Conservation (phyloP, 306 rosid genomes). For the Lathyrus tuberosus region DNA sequence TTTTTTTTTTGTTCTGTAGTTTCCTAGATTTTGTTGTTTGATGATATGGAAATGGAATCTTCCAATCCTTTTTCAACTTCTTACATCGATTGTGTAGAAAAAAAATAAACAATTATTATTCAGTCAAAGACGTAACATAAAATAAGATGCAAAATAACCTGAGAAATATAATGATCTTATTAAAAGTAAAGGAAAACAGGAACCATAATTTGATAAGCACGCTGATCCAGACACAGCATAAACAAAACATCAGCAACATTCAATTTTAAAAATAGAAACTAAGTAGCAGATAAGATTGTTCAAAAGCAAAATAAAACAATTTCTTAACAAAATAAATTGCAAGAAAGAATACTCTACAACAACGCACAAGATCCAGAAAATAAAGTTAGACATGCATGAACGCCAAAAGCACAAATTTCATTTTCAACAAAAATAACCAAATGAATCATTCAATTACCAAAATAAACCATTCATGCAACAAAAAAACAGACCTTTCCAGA, state of each 20-base stretch:
- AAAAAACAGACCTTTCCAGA: constrained; percentile 75
- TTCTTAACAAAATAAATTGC: not conserved
- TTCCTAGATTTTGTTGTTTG: not conserved
- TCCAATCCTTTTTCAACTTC: too few relatives aligned
- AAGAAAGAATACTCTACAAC: not conserved
- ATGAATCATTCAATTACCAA: constrained; percentile 2
- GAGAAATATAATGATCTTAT: too few relatives aligned
- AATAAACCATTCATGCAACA: not conserved
- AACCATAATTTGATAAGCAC: too few relatives aligned
- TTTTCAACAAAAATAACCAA: not conserved
- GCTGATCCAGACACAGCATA: not conserved
- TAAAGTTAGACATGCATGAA: constrained; percentile 19
- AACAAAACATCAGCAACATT: constrained; percentile 3
- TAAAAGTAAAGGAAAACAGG: too few relatives aligned
- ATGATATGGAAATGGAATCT: not conserved
- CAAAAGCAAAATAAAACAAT: not conserved
- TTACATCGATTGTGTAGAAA: too few relatives aligned
- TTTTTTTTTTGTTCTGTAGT: not conserved
- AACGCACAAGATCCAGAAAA: constrained; percentile 4
- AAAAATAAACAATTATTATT: not conserved
- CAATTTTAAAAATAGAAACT: not conserved
- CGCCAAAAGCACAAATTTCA: constrained; percentile 6
- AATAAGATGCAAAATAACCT: not conserved
- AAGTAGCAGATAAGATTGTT: not conserved
- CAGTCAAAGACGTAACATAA: not conserved